Conservation (phyloP, 1,284 basidiomycete genomes). For the Boletus calvinii region DNA sequence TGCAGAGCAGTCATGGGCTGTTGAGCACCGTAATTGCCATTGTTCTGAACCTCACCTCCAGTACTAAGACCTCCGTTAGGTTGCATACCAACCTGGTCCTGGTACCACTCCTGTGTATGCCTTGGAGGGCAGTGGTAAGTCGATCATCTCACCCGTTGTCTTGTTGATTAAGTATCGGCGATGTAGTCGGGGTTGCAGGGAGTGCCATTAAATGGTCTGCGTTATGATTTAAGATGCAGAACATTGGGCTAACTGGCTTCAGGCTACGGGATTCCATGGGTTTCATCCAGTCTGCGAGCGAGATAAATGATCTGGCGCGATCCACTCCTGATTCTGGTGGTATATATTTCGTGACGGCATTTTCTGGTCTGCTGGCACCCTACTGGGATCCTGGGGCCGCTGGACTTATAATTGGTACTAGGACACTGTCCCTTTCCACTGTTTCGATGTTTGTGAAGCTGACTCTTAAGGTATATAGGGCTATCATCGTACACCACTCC, state of each 20-base stretch:
- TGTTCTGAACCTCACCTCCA: not conserved
- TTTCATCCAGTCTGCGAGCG: constrained; percentile 76
- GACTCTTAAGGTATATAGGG: constrained; percentile 40
- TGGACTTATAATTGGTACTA: constrained; percentile 75
- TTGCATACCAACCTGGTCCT: constrained; percentile 91
- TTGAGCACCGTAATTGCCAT: constrained; percentile 74
- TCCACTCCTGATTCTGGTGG: constrained; percentile 83
- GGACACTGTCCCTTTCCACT: not conserved
- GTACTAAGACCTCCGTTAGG: constrained; percentile 41
- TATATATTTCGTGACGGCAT: constrained; percentile 97
- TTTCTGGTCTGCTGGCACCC: constrained; percentile 88
- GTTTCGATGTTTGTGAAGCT: not conserved
- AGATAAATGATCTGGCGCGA: constrained; percentile 85
- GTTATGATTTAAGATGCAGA: not conserved
- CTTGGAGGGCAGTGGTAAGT: constrained; percentile 84
- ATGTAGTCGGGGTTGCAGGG: constrained; percentile 86
- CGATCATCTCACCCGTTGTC: not conserved
- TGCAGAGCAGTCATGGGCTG: constrained; percentile 84
- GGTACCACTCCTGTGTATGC: constrained; percentile 84
- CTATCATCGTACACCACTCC: constrained; percentile 92
- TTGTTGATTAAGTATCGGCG: constrained; percentile 3
- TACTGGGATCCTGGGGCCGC: constrained; percentile 91
- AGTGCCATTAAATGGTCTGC: constrained; percentile 85
- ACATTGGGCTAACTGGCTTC: constrained; percentile 6
- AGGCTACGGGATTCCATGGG: constrained; percentile 87